Evolutionary conservation across 2,329 filamentous ascomycete species (phyloP), one percentile per base, ranked within the genome.

Genomic region (Alternaria novae-zelandiae): DNA sequence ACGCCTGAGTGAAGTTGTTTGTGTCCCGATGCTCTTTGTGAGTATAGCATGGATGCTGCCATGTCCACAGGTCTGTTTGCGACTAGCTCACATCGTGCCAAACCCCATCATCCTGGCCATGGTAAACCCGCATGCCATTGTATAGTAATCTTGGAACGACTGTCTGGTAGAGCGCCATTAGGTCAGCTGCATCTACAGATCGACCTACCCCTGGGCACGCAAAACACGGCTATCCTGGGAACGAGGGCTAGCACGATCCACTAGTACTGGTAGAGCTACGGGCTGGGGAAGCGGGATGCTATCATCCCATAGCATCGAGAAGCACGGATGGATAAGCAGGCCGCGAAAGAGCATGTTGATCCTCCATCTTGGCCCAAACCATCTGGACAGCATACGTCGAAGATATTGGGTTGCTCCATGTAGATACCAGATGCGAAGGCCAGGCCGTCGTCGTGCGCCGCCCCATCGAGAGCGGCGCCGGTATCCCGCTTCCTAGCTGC

Each of bases 401-500:
- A 15, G 13, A 32, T 21, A 23, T 20, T 6, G 30, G 36, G 49
- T 21, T 36, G 11, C 21, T 17, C 13, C 49, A 41, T 53, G 49
- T 41, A 28, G 3, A 30, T 53, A 15, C 20, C 15, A 21, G 30
- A 9, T 53, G 49, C 49, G 7, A 41, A 53, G 49, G 49, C 49
- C 30, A 23, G 49, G 21, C 49, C 49, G 20, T 53, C 49, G 49
- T 30, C 49, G 49, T 32, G 49, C 23, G 49, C 49, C 49, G 47
- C 57, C 45, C 46, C 46, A 28, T 51, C 30, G 23, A 44, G 54
- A 30, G 59, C 59, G 41, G 59, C 59, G 50, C 54, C 55, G 59
- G 51, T 53, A 57, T 62, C 54, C 59, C 59, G 59, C 46, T 54
- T 53, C 47, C 59, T 62, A 62, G 59, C 59, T 54, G 54, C 49